Evolutionary conservation across 1,284 basidiomycete genomes (phyloP).

Genomic region (Rhodotorula mucilaginosa): DNA sequence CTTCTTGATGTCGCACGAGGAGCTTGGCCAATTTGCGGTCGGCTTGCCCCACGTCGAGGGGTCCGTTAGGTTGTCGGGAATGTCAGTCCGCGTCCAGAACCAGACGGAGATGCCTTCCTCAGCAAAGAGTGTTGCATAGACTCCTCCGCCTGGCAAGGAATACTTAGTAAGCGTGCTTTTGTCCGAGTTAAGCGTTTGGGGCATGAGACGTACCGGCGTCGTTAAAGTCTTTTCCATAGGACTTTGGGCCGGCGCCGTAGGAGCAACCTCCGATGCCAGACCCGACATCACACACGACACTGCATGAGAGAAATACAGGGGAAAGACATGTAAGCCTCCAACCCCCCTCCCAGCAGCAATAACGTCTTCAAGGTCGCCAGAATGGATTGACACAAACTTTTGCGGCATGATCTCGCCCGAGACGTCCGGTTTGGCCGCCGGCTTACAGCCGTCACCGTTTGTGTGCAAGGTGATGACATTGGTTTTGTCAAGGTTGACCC

Average conservation of each 20-base stretch:
- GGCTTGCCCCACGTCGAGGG: conserved; percentile 15
- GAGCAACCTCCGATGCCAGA: conserved; percentile 19
- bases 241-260: background rate
- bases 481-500: conserved; percentile 13
- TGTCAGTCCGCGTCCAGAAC: conserved; percentile 3
- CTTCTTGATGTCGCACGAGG: conserved; percentile 10
- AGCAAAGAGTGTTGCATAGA: background rate
- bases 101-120: background rate
- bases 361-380: too few relatives aligned
- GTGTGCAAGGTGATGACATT: conserved; percentile 18
- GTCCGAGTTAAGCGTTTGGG: too few relatives aligned
- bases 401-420: conserved; percentile 1
- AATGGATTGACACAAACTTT: background rate
- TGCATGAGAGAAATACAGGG: background rate
- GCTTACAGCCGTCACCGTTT: conserved; percentile 12
- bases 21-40: conserved; percentile 9
- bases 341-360: too few relatives aligned
- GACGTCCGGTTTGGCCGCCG: background rate
- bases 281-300: conserved; percentile 15
- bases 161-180: too few relatives aligned
- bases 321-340: background rate
- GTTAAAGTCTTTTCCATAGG: conserved; percentile 18
- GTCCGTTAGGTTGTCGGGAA: conserved; percentile 6
- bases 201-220: conserved; percentile 2
- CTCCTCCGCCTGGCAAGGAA: background rate